Evolutionary conservation across 495 filamentous ascomycete genomes (phyloP).

Genomic region (Terfezia claveryi): DNA sequence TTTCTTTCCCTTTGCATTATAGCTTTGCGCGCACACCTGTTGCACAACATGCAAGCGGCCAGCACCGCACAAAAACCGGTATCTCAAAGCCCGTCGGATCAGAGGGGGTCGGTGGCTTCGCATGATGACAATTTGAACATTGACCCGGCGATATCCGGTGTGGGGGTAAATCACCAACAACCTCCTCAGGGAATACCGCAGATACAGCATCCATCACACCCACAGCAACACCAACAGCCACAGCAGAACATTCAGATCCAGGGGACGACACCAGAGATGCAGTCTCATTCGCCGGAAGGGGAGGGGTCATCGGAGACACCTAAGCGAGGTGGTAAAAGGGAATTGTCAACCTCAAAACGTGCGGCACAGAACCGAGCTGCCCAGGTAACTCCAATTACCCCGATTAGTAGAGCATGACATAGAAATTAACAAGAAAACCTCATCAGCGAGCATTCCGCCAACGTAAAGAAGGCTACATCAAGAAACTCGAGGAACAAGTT

Average conservation of each 20-base stretch:
- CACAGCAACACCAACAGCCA: conserved; percentile 10
- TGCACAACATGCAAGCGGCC: conserved; percentile 8
- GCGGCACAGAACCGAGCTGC: conserved; percentile 93
- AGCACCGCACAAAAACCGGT: conserved; percentile 5
- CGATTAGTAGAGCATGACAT: neutral
- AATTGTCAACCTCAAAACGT: conserved; percentile 82
- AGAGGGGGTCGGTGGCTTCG: conserved; percentile 6
- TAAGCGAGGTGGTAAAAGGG: conserved; percentile 44
- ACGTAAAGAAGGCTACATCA: conserved; percentile 94
- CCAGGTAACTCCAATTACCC: conserved; percentile 41
- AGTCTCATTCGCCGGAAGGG: conserved; percentile 10
- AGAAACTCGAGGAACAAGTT: conserved; percentile 83
- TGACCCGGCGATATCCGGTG: conserved; percentile 16
- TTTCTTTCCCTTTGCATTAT: neutral
- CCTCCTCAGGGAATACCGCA: neutral
- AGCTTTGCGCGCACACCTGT: conserved; percentile 18
- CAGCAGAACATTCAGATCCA: conserved; percentile 12
- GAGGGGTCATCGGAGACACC: conserved; percentile 13
- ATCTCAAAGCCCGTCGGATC: conserved; percentile 6
- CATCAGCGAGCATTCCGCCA: conserved; percentile 81
- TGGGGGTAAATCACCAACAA: conserved; percentile 2
- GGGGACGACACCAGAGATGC: neutral
- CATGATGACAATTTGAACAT: conserved; percentile 16
- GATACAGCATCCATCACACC: neutral
- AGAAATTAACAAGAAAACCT: neutral